A percentile compares a stretch with the other conserved stretches of the same genome.
These are phyloP conservation scores for Cucurbita ficifolia DNA, from an alignment of 306 rosid species.

Conservation along the genomic window DNA sequence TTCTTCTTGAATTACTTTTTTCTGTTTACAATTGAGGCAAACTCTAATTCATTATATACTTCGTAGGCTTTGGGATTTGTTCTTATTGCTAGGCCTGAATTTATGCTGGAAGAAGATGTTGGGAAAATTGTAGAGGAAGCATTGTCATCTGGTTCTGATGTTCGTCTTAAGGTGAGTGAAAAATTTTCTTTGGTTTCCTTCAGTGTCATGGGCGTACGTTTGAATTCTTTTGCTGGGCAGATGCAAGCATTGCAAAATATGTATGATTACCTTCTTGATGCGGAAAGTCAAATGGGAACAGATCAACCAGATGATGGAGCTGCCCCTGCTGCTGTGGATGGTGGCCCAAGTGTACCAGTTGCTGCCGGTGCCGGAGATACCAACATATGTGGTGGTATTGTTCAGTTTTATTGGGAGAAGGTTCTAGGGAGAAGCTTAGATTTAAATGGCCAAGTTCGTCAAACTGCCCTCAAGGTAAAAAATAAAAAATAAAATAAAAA, in stretches of 20 bases:
- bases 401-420: constrained; percentile 84
- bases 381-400: constrained; percentile 92
- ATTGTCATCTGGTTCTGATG: constrained; percentile 47
- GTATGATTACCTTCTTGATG: constrained; percentile 79
- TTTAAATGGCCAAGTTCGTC: constrained; percentile 65
- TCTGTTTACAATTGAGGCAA: constrained; percentile 6
- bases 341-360: constrained; percentile 69
- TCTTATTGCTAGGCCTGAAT: constrained; percentile 86
- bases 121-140: constrained; percentile 65
- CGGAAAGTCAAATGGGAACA: constrained; percentile 78
- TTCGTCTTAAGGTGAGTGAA: constrained; percentile 60
- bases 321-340: constrained; percentile 35
- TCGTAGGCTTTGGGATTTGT: constrained; percentile 89
- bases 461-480: constrained; percentile 70
- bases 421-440: constrained; percentile 80
- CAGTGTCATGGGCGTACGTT: constrained; percentile 5
- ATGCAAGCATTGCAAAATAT: constrained; percentile 93
- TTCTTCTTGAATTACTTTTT: constrained; percentile 1
- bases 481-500: neutral
- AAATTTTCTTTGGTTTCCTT: constrained; percentile 7
- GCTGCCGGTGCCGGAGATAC: constrained; percentile 99
- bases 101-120: constrained; percentile 73
- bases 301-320: constrained; percentile 31
- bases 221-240: constrained; percentile 36
- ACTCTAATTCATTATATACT: constrained; percentile 17